Conservation (phyloP, 805 yeast species). For the Pichia insulana region DNA sequence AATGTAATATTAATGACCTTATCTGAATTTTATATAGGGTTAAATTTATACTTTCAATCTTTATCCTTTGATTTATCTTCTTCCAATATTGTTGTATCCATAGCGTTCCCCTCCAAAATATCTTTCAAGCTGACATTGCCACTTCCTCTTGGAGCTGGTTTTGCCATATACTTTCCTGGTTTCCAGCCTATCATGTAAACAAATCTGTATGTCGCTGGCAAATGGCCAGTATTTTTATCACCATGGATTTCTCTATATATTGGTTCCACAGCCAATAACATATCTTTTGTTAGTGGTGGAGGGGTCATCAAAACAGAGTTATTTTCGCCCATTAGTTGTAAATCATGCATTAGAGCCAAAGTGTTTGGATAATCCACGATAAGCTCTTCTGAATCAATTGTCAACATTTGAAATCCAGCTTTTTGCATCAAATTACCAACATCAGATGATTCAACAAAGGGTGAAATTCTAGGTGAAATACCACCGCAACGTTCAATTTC, state of each 20-base stretch:
- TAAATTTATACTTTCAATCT: neutral
- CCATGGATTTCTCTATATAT: slow-evolving; percentile 69
- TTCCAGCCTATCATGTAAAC: slow-evolving; percentile 89
- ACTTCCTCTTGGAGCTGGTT: slow-evolving; percentile 65
- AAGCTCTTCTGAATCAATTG: slow-evolving; percentile 78
- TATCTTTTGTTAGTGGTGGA: slow-evolving; percentile 45
- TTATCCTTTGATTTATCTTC: slow-evolving; percentile 7
- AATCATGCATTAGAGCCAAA: slow-evolving; percentile 55
- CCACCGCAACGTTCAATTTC: slow-evolving; percentile 77
- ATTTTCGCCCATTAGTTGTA: slow-evolving; percentile 79
- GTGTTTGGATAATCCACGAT: slow-evolving; percentile 72
- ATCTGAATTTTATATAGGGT: no score
- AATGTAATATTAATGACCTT: no score
- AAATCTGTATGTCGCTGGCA: slow-evolving; percentile 77
- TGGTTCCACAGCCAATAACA: slow-evolving; percentile 66
- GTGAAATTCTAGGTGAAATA: slow-evolving; percentile 71
- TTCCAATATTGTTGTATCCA: slow-evolving; percentile 12
- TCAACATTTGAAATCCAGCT: slow-evolving; percentile 72
- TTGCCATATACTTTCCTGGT: slow-evolving; percentile 56
- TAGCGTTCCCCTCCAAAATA: slow-evolving; percentile 29
- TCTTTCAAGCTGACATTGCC: slow-evolving; percentile 65
- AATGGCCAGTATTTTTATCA: slow-evolving; percentile 36
- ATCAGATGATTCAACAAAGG: slow-evolving; percentile 70
- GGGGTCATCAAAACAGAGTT: slow-evolving; percentile 41
- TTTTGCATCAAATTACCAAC: slow-evolving; percentile 63